Evolutionary conservation across 345 rosid species (phyloP).

Genomic region (Barbarea vulgaris): DNA sequence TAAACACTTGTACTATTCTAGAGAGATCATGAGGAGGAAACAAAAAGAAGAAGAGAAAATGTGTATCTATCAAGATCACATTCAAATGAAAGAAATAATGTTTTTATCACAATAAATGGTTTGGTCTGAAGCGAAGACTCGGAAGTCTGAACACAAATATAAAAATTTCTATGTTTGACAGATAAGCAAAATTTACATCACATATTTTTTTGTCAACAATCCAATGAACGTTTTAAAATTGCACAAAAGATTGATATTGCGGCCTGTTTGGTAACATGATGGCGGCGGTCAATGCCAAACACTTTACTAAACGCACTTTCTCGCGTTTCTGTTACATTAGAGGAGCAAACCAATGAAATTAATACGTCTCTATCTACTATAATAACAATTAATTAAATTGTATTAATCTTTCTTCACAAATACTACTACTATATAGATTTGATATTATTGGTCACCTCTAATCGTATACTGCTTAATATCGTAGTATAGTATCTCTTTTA

Average conservation of each 20-base stretch:
- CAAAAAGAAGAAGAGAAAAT: too few relatives aligned
- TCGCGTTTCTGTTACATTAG: slow-evolving; percentile 1
- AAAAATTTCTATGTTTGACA: background rate
- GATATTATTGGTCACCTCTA: background rate
- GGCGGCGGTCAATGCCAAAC: slow-evolving; percentile 2
- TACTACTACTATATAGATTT: background rate
- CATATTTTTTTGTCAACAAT: background rate
- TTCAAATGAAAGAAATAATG: background rate
- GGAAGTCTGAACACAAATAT: background rate
- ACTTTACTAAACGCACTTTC: slow-evolving; percentile 6
- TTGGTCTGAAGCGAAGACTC: background rate
- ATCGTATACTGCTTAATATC: background rate
- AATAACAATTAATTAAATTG: background rate
- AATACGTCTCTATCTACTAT: background rate
- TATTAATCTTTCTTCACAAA: background rate
- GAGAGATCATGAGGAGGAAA: background rate
- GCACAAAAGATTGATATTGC: background rate
- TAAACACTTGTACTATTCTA: background rate
- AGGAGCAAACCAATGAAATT: background rate
- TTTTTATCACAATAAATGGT: background rate
- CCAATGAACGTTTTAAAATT: background rate
- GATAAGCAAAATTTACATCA: background rate
- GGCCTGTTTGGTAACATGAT: background rate
- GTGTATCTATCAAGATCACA: background rate
- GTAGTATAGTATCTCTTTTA: background rate